These are phyloP conservation scores for Keithomyces neogunnii DNA, from an alignment of 2,329 filamentous ascomycete species.

Conservation along the genomic window DNA sequence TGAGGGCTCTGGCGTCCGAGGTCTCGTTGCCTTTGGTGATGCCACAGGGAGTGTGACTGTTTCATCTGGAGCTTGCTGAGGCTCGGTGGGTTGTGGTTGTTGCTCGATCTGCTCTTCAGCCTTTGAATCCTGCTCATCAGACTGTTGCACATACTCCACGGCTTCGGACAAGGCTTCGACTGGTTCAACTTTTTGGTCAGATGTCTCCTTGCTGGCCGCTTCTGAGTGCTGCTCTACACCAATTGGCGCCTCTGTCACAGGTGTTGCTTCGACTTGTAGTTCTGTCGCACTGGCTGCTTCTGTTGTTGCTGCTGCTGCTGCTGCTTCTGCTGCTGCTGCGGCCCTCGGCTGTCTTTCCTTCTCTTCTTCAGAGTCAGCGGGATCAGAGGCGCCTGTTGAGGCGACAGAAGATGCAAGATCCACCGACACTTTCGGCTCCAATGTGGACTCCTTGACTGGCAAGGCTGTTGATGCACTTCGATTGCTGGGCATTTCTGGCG, in stretches of 20 bases:
- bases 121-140: background rate
- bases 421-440: background rate
- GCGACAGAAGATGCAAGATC: background rate
- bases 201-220: background rate
- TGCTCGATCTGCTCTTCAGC: background rate
- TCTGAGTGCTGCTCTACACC: background rate
- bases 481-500: background rate
- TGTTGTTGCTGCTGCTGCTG: background rate
- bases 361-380: background rate
- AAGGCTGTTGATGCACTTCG: background rate
- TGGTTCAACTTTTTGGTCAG: background rate
- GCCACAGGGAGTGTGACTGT: background rate
- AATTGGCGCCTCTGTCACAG: background rate
- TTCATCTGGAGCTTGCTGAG: background rate
- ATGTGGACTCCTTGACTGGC: background rate
- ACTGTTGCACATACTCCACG: background rate
- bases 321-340: background rate
- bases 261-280: background rate
- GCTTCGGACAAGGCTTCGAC: background rate
- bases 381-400: background rate
- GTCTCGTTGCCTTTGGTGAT: background rate
- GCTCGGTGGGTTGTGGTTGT: background rate
- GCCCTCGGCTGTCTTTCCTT: background rate
- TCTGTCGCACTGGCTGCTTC: background rate
- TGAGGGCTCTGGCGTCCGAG: conserved; percentile 2